Evolutionary conservation across 2,329 filamentous ascomycete genomes (phyloP).

Genomic region (Pseudocercospora musae): DNA sequence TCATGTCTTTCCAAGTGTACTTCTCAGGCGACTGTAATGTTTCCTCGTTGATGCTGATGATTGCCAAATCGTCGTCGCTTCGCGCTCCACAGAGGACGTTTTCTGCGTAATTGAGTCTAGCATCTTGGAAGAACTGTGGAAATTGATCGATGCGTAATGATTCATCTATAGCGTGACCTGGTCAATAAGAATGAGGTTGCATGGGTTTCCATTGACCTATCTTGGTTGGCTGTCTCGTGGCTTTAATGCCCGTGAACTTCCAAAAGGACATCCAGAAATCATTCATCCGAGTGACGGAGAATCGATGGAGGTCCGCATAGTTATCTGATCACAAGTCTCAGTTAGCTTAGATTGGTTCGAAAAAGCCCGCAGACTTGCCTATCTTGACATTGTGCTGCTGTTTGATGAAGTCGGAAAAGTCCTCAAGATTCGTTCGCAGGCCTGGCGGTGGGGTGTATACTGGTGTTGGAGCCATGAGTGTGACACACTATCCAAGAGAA

Average conservation of each 20-base stretch:
- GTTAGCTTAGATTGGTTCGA: too few relatives aligned
- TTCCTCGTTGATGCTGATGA: conserved; percentile 10
- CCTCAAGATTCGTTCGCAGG: conserved; percentile 12
- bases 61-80: conserved; percentile 13
- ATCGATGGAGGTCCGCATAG: conserved; percentile 15
- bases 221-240: conserved; percentile 9
- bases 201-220: neutral
- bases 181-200: neutral
- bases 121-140: conserved; percentile 13
- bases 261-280: conserved; percentile 20
- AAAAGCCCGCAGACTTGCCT: neutral
- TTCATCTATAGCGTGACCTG: conserved; percentile 9
- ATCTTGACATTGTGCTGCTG: conserved; percentile 3
- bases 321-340: neutral
- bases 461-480: conserved; percentile 4
- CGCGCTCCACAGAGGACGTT: conserved; percentile 11
- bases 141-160: conserved; percentile 9
- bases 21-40: conserved; percentile 8
- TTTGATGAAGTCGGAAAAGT: conserved; percentile 10
- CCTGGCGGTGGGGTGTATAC: conserved; percentile 10
- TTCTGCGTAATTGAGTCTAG: conserved; percentile 13
- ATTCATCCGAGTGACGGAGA: conserved; percentile 16
- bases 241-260: conserved; percentile 14
- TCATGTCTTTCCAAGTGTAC: conserved; percentile 12
- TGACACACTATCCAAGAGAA: too few relatives aligned